Evolutionary conservation across 331 rosid species (phyloP).

Genomic region (Erythrophleum ivorense): DNA sequence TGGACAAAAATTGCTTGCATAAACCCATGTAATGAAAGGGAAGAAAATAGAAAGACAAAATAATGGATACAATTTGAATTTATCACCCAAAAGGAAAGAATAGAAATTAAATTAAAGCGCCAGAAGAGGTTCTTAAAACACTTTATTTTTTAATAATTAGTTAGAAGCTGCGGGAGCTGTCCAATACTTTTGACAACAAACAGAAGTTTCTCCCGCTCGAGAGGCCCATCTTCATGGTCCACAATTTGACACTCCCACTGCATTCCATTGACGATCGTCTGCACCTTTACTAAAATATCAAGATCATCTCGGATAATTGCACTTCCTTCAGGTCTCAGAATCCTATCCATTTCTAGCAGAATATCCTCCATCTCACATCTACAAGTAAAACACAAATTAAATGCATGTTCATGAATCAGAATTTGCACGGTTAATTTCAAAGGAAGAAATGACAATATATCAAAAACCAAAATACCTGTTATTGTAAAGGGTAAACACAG

Average conservation of each 20-base stretch:
- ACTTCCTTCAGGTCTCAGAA: conserved; percentile 71
- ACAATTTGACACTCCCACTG: conserved; percentile 72
- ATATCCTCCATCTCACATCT: conserved; percentile 75
- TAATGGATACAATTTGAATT: neutral
- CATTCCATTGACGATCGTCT: conserved; percentile 48
- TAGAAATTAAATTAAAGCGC: neutral
- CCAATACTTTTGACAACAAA: conserved; percentile 79
- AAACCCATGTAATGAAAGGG: neutral
- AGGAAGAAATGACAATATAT: neutral
- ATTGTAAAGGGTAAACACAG: conserved; percentile 70
- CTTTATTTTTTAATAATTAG: conserved; percentile 24
- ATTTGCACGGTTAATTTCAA: neutral
- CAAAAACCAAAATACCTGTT: conserved; percentile 47
- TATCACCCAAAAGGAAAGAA: neutral
- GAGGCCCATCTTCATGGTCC: conserved; percentile 74
- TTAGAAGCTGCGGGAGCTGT: conserved; percentile 56
- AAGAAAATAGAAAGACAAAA: neutral
- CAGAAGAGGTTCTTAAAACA: neutral
- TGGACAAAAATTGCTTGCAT: conserved; percentile 13
- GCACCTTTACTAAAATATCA: conserved; percentile 56
- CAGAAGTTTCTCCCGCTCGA: conserved; percentile 58
- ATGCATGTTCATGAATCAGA: neutral
- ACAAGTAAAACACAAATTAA: conserved; percentile 8
- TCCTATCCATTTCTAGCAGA: conserved; percentile 75
- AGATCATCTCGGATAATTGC: conserved; percentile 68